These are phyloP conservation scores for Rubus idaeus DNA, from an alignment of 306 rosid genomes.

Conservation along the genomic window DNA sequence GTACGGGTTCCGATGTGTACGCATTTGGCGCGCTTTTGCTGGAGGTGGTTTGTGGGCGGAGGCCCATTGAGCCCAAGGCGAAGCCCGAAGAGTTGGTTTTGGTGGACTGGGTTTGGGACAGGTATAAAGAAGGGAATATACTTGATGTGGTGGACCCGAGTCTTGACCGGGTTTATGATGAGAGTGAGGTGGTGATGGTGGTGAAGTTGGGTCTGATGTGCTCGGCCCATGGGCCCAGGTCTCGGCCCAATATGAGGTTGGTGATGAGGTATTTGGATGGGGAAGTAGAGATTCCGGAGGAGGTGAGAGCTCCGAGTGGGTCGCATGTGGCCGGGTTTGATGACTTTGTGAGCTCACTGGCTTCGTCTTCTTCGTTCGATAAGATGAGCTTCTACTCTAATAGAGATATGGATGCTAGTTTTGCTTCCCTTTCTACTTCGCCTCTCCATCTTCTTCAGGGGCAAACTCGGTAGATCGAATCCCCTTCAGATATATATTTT, in stretches of 20 bases:
- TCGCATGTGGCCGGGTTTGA: constrained; percentile 54
- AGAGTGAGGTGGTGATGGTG: constrained; percentile 45
- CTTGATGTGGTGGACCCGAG: constrained; percentile 58
- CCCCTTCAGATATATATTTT: background rate
- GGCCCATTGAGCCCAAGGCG: constrained; percentile 71
- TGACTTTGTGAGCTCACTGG: constrained; percentile 55
- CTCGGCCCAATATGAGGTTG: constrained; percentile 65
- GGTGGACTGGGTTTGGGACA: constrained; percentile 85
- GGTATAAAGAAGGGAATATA: constrained; percentile 41
- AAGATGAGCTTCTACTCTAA: constrained; percentile 45
- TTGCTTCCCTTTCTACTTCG: constrained; percentile 43
- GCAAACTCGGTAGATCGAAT: constrained; percentile 31
- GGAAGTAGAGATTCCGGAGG: constrained; percentile 45
- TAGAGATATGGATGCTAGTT: constrained; percentile 39
- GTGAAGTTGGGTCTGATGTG: constrained; percentile 70
- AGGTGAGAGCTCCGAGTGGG: constrained; percentile 37
- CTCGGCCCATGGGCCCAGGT: constrained; percentile 43
- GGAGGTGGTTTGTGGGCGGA: constrained; percentile 67
- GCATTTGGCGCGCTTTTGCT: constrained; percentile 76
- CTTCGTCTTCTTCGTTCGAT: constrained; percentile 60
- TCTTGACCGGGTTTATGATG: constrained; percentile 45
- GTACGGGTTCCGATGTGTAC: constrained; percentile 66
- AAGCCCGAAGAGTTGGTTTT: constrained; percentile 55
- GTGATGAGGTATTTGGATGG: constrained; percentile 69
- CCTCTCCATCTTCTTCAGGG: constrained; percentile 49